A percentile compares a stretch with the other conserved stretches of the same genome.
These are phyloP conservation scores for Kalmusia sp. DNA, from an alignment of 2,329 filamentous ascomycete species.

Conservation along the genomic window DNA sequence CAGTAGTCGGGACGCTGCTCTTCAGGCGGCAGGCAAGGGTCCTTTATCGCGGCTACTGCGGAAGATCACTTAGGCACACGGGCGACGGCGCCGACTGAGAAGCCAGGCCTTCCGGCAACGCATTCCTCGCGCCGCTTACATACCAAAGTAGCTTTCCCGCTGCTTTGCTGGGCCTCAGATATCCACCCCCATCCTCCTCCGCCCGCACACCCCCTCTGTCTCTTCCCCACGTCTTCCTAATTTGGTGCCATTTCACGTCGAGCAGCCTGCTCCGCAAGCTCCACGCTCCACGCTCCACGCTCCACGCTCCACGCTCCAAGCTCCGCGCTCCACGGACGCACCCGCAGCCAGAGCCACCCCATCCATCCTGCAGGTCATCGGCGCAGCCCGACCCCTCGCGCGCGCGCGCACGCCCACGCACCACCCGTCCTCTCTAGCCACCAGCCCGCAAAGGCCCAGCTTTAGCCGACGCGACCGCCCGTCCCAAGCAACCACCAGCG, in stretches of 20 bases:
- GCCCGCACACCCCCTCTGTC: constrained; percentile 9
- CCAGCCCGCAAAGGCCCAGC: constrained; percentile 3
- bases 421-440: background rate
- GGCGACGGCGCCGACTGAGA: background rate
- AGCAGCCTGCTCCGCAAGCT: background rate
- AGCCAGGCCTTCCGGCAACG: constrained; percentile 8
- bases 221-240: constrained; percentile 14
- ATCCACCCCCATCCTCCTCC: constrained; percentile 15
- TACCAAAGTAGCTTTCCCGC: background rate
- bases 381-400: background rate
- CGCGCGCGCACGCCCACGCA: constrained; percentile 9
- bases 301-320: constrained; percentile 6
- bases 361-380: background rate
- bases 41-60: constrained; percentile 42
- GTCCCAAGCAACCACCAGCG: background rate
- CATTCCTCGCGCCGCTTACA: constrained; percentile 12
- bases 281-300: constrained; percentile 3
- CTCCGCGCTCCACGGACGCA: background rate
- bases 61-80: constrained; percentile 17
- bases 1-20: background rate
- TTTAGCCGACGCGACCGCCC: background rate
- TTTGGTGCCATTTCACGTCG: background rate
- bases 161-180: background rate
- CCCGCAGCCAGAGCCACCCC: constrained; percentile 1
- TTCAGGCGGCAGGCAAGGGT: background rate